Base-by-base conservation (phyloP, 139 green algal genomes). In the Chlamydomonas urium region DNA sequence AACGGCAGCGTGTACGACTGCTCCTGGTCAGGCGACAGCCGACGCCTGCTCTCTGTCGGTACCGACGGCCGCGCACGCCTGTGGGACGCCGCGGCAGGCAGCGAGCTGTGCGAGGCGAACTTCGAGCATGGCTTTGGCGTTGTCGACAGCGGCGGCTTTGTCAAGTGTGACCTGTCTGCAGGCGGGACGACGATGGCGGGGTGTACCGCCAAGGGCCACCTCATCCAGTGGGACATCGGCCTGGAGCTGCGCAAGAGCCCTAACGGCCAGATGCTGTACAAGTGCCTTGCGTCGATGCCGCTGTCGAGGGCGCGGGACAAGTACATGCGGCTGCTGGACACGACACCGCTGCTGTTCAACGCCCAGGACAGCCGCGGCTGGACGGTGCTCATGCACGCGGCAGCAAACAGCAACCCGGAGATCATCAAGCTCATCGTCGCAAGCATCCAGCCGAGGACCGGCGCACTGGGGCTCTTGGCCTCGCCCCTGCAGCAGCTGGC, bases 1-100 rank as follows among this genome's bases (percentile, higher is more conserved):
- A 66, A 73, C 28, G 77, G 77, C 50, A 79, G 76, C 53, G 77
- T 75, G 57, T 83, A 71, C 19, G 78, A 83, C 69, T 83, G 78
- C 73, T 75, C 68, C 23, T 83, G 78, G 78, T 72, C 45, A 2
- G 78, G 78, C 24, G 78, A 83, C 73, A 77, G 66, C 8, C 68
- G 78, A 6, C 73, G 62, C 29, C 65, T 83, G 63, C 69, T 83
- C 35, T 75, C 58, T 4, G 78, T 83, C 2, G 78, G 78, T 31
- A 72, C 45, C 2, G 78, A 83, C 65, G 78, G 78, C 17, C 26
- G 31, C 2, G 78, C 73, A 24, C 42, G 78, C 23, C 56, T 83
- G 63, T 83, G 78, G 78, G 78, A 83, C 65, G 33, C 73, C 2
- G 68, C 78, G 4, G 78, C 78, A 1, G 78, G 78, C n/a, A 67